phyloP scores from a whole-genome alignment of 208 protist genomes.

The Wallacemonas collosoma region DNA sequence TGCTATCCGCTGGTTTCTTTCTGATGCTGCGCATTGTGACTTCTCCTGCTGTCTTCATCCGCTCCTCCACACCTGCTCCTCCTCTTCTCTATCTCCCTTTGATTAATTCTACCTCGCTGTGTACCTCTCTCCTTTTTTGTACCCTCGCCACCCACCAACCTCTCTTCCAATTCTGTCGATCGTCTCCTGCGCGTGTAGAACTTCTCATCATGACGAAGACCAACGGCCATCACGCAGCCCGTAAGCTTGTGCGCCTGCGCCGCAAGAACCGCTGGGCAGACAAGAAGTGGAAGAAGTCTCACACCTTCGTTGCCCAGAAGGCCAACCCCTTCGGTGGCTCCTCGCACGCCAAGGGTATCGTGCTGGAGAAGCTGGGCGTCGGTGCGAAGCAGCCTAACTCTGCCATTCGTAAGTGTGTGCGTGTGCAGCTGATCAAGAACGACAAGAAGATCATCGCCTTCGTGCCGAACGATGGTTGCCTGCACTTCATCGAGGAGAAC shows the following conservation, averaged over 20 bases:
- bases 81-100: not conserved
- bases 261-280: constrained; percentile 95
- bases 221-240: constrained; percentile 94
- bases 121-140: constrained; percentile 23
- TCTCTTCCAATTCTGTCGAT: constrained; percentile 10
- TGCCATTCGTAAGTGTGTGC: constrained; percentile 99
- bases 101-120: no score
- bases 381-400: constrained; percentile 99
- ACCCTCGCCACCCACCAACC: not conserved
- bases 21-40: no score
- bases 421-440: constrained; percentile 99
- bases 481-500: constrained; percentile 99
- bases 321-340: constrained; percentile 96
- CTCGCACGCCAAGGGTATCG: constrained; percentile 98
- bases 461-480: constrained; percentile 98
- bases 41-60: not conserved
- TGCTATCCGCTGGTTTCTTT: no score
- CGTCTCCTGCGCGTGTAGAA: constrained; percentile 17
- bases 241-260: constrained; percentile 93
- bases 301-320: constrained; percentile 94
- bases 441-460: constrained; percentile 99
- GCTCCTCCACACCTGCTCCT: constrained; percentile 4
- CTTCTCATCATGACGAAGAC: constrained; percentile 86
- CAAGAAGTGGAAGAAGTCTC: constrained; percentile 96
- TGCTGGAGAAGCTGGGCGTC: constrained; percentile 98